Conservation (phyloP, 345 rosid species). For the Aethionema arabicum region DNA sequence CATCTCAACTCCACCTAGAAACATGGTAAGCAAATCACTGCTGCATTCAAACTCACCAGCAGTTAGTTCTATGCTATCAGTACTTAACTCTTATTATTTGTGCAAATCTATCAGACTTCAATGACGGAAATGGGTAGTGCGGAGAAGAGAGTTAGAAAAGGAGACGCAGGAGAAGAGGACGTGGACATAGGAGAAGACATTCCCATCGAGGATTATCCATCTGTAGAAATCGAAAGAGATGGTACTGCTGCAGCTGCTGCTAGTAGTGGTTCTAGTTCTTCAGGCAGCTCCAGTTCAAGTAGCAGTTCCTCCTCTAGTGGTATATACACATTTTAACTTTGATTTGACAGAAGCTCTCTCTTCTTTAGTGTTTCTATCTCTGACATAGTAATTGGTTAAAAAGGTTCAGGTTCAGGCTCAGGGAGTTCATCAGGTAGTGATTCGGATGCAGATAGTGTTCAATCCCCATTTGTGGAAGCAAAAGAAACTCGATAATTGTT, state of each 20-base stretch:
- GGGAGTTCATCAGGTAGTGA: slow-evolving; percentile 36
- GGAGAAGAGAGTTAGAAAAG: slow-evolving; percentile 60
- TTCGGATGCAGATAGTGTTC: slow-evolving; percentile 35
- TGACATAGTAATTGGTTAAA: neutral
- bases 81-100: neutral
- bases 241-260: slow-evolving; percentile 37
- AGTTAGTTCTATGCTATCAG: neutral
- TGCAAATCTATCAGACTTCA: slow-evolving; percentile 17
- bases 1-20: slow-evolving; percentile 22
- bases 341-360: too few species aligned
- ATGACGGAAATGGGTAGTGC: slow-evolving; percentile 46
- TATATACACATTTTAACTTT: slow-evolving; percentile 2
- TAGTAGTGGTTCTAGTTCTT: slow-evolving; percentile 54
- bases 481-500: slow-evolving; percentile 20
- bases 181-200: slow-evolving; percentile 83
- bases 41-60: neutral
- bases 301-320: slow-evolving; percentile 78
- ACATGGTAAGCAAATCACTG: slow-evolving; percentile 22
- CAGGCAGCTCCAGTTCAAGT: slow-evolving; percentile 44
- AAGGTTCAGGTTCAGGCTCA: slow-evolving; percentile 23
- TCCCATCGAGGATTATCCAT: slow-evolving; percentile 67
- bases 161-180: slow-evolving; percentile 71
- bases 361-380: neutral
- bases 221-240: slow-evolving; percentile 79
- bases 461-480: slow-evolving; percentile 35